A percentile compares a stretch with the other conserved stretches of the same genome.
Conservation (phyloP, 2,329 filamentous ascomycete genomes). For the Blastomyces percursus region DNA sequence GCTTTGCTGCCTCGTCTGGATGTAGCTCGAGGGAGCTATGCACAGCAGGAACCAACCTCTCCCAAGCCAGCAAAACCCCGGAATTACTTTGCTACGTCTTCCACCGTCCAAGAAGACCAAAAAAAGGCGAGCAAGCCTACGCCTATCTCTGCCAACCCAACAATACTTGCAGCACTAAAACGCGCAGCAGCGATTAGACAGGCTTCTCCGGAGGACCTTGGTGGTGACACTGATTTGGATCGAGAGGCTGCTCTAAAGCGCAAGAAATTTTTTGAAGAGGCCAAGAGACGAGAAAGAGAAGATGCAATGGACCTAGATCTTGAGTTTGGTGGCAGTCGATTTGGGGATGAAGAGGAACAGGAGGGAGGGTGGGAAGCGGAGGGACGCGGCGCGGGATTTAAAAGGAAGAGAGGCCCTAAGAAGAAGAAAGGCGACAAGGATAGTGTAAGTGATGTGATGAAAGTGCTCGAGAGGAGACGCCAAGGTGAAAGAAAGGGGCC, state of each 20-base stretch:
- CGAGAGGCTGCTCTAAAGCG: slow-evolving; percentile 57
- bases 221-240: slow-evolving; percentile 39
- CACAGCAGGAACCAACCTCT: not conserved
- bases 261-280: slow-evolving; percentile 60
- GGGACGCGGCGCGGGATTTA: slow-evolving; percentile 24
- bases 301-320: slow-evolving; percentile 89
- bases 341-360: slow-evolving; percentile 78
- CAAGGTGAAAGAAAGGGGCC: slow-evolving; percentile 19
- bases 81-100: slow-evolving; percentile 38
- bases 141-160: slow-evolving; percentile 55
- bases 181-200: slow-evolving; percentile 58
- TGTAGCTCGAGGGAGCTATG: slow-evolving; percentile 4
- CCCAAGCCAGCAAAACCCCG: slow-evolving; percentile 24
- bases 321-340: slow-evolving; percentile 80
- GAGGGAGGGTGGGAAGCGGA: slow-evolving; percentile 49
- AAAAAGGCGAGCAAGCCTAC: slow-evolving; percentile 27
- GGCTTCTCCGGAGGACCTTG: slow-evolving; percentile 36
- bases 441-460: slow-evolving; percentile 67
- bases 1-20: slow-evolving; percentile 8
- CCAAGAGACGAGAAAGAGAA: slow-evolving; percentile 48
- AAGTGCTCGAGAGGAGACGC: slow-evolving; percentile 58
- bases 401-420: slow-evolving; percentile 45
- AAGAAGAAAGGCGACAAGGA: slow-evolving; percentile 47
- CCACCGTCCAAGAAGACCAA: slow-evolving; percentile 28
- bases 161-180: slow-evolving; percentile 72